Evolutionary conservation across 257 asterid genomes (phyloP), one percentile per base, ranked within the genome.

Genomic region (Plantago ovata): DNA sequence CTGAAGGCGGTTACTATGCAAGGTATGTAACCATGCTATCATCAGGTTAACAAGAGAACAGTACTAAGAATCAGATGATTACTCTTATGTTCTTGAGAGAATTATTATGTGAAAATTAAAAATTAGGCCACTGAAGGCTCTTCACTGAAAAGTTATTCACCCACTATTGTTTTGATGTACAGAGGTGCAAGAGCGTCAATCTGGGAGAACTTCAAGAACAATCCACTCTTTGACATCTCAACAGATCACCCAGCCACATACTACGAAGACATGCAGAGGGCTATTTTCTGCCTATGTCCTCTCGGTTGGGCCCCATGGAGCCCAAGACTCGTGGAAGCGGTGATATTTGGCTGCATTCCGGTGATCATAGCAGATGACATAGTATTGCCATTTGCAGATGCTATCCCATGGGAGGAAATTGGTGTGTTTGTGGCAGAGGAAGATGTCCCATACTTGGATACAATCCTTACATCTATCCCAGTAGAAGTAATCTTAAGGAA

Each of bases 251-350:
- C 95, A 52, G 63, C 83, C 6, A 85, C 95, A 36, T 88, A 88
- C 60, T 85, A 88, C 22, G 93, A 83, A 70, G 96, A 88, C 59
- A 88, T 88, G 93, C 96, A 85, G 62, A 77, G 95, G 1, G 82
- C 93, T 18, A 60, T 85, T 59, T 88, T 88, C 76, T 88, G 96
- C 60, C 70, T 88, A 64, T 88, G 96, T 61, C 96, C 96, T 9
- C 82, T 88, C 4, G 96, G 96, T 7, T 88, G 96, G 95, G 93
- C 96, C 9, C 94, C 94, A 3, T 88, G 96, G 95, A 85, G 95
- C 64, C 95, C 94, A 4, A 71, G 95, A 47, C 75, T 87, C 14
- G 95, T 87, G 40, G 95, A 87, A 64, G 94, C 94, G 0, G 96
- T 87, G 12, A 77, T 87, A 6, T 84, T 87, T 65, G 96, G 96